phyloP scores from a whole-genome alignment of 2,329 filamentous ascomycete genomes.

The Fusarium guadeloupense region DNA sequence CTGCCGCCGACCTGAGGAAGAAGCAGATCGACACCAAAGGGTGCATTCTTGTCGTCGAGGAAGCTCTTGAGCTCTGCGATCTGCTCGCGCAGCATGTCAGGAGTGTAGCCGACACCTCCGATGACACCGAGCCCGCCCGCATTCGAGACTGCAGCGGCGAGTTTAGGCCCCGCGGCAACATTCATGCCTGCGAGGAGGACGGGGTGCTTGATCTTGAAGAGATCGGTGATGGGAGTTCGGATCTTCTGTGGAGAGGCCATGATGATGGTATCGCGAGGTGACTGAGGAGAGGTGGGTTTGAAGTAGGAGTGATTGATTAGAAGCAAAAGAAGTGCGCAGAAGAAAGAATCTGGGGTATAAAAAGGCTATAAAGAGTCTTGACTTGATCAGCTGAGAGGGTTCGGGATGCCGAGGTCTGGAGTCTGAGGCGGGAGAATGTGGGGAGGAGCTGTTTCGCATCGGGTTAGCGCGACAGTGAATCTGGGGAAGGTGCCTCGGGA shows the following conservation, averaged over 20 bases:
- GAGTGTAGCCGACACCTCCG: slow-evolving; percentile 93
- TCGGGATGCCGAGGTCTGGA: slow-evolving; percentile 40
- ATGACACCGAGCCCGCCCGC: slow-evolving; percentile 97
- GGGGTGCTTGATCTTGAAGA: slow-evolving; percentile 97
- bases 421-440: slow-evolving; percentile 19
- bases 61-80: slow-evolving; percentile 92
- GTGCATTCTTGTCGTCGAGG: slow-evolving; percentile 88
- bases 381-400: slow-evolving; percentile 30
- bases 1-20: slow-evolving; percentile 94
- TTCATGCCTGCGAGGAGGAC: slow-evolving; percentile 98
- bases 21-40: slow-evolving; percentile 93
- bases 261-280: slow-evolving; percentile 40
- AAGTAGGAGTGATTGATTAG: slow-evolving; percentile 2
- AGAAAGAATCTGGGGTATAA: slow-evolving; percentile 31
- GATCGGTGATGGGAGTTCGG: slow-evolving; percentile 91
- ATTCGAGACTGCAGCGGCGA: slow-evolving; percentile 96
- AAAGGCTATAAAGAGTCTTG: no score
- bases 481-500: slow-evolving; percentile 45
- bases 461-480: slow-evolving; percentile 27
- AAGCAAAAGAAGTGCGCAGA: no score
- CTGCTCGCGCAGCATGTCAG: slow-evolving; percentile 95
- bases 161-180: slow-evolving; percentile 94
- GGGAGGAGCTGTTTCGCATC: slow-evolving; percentile 9
- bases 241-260: slow-evolving; percentile 82
- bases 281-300: slow-evolving; percentile 15